Evolutionary conservation across 208 protist genomes (phyloP), one percentile per base, ranked within the genome.

Genomic region (Wallacemonas collosoma): DNA sequence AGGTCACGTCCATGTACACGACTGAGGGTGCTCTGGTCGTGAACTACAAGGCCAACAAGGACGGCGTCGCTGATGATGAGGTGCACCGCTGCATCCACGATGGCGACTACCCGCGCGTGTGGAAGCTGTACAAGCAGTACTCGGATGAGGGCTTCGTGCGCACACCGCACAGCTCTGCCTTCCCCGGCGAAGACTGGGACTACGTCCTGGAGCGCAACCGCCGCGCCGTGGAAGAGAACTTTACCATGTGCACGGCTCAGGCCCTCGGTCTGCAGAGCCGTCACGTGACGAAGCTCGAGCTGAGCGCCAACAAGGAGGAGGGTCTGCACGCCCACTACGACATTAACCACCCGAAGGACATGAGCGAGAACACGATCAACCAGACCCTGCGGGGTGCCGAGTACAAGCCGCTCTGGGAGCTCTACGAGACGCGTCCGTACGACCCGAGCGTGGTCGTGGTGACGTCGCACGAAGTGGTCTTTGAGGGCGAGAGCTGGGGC

Each of bases 401-500:
- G 39, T 90, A 85, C 74, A 62, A 74, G 9, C 73, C 78, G 65
- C 62, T 88, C 60, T 82, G 81, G 86, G 77, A 69, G 63, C 73
- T 93, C 53, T 90, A 93, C 75, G 76, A 73, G 40, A 40, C 72
- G 48, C 68, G 64, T 38, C 61, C 78, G 61, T 82, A 84, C 63
- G 73, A 79, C 61, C 56, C 64, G 41, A 62, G 11, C 41, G 67
- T 41, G 12, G 15, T 66, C 50, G 61, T 77, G 9, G 74, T 79
- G 54, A 82, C 71, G 38, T 54, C 64, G 70, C 79, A 84, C 76
- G 71, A 80, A 48, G 62, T 77, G 55, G 68, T 58, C 71, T 83
- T 83, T 50, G 82, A 83, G 72, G 82, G 82, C 71, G 77, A 77
- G 69, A 73, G 81, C 75, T 89, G 83, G 83, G 83, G 79, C 71